Conservation (phyloP, 768 basidiomycete genomes). For the Mrakia frigida region DNA sequence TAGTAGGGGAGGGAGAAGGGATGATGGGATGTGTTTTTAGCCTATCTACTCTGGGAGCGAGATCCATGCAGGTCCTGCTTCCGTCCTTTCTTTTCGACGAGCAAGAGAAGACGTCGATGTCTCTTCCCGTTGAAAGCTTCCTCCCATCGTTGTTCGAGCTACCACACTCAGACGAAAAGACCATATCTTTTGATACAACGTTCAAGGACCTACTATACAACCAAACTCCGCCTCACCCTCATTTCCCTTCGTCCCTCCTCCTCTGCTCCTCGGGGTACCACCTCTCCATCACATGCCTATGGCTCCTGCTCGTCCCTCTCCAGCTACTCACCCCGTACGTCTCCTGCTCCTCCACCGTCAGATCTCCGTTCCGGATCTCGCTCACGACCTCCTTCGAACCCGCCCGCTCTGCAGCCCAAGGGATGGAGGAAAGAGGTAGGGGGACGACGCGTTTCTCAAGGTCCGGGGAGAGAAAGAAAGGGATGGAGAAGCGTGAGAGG, state of each 20-base stretch:
- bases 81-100: no score
- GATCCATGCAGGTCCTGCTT: no score
- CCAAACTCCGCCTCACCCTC: not conserved
- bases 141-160: no score
- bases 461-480: slow-evolving; percentile 12
- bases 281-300: slow-evolving; percentile 2
- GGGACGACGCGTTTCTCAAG: slow-evolving; percentile 9
- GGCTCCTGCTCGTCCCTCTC: not conserved
- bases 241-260: not conserved
- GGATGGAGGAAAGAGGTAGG: not conserved
- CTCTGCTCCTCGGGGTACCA: not conserved
- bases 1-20: not conserved
- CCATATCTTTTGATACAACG: not conserved
- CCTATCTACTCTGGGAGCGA: no score
- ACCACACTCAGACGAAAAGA: no score
- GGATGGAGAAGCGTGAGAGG: slow-evolving; percentile 1
- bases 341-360: not conserved
- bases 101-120: no score
- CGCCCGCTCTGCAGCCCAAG: not conserved
- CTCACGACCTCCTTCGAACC: not conserved
- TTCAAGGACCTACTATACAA: not conserved
- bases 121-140: no score
- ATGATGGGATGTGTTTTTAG: no score
- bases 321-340: slow-evolving; percentile 12
- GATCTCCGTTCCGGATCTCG: not conserved